These are phyloP conservation scores for Aristolochia californica DNA, from an alignment of 164 flowering plant species.

Conservation along the genomic window DNA sequence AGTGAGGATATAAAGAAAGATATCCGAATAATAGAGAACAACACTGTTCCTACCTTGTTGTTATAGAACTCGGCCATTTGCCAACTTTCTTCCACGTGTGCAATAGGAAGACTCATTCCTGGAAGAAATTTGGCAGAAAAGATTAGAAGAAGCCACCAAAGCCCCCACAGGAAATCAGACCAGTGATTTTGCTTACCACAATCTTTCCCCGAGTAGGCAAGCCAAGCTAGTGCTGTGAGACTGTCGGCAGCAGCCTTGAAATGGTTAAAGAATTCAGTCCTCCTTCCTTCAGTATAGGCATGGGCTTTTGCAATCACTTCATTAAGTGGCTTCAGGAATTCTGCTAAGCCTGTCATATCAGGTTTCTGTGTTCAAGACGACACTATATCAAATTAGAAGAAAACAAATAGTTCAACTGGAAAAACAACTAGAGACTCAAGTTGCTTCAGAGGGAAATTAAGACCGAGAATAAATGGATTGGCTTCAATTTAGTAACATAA, in stretches of 20 bases:
- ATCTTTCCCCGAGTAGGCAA: slow-evolving; percentile 89
- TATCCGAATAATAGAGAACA: too few species aligned
- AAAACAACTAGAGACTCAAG: too few species aligned
- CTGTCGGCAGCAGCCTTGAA: slow-evolving; percentile 79
- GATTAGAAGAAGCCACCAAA: not conserved
- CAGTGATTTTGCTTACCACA: slow-evolving; percentile 47
- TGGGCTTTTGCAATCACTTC: slow-evolving; percentile 74
- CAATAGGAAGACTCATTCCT: slow-evolving; percentile 98
- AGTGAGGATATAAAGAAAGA: too few species aligned
- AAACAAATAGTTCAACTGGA: not conserved
- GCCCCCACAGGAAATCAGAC: not conserved
- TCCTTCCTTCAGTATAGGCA: slow-evolving; percentile 71
- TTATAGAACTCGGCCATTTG: slow-evolving; percentile 93
- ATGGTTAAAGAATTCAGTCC: slow-evolving; percentile 85
- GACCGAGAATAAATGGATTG: too few species aligned
- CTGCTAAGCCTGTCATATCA: slow-evolving; percentile 47
- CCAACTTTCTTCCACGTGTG: slow-evolving; percentile 99
- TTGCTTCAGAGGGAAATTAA: too few species aligned
- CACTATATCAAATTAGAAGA: not conserved
- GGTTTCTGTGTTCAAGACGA: slow-evolving; percentile 58
- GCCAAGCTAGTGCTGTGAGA: slow-evolving; percentile 89
- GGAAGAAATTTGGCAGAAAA: not conserved
- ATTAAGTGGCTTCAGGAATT: slow-evolving; percentile 85
- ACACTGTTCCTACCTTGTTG: slow-evolving; percentile 50
- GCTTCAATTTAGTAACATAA: too few species aligned